Evolutionary conservation across 1,139 yeast genomes (phyloP).

Genomic region (Suhomyces panamericanus): DNA sequence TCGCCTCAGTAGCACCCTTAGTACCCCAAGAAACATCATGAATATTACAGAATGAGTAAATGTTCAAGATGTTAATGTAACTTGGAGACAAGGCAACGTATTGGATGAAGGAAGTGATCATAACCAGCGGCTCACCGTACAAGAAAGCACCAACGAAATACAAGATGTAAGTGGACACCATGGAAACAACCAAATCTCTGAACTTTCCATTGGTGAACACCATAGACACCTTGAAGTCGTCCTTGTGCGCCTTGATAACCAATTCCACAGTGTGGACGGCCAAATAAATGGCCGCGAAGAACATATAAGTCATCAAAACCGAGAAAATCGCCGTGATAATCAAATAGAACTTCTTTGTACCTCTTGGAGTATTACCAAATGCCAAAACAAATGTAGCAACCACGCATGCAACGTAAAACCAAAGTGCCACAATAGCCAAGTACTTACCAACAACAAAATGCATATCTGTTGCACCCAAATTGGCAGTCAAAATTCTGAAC

Average conservation of each 20-base stretch:
- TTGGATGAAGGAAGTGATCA: conserved; percentile 72
- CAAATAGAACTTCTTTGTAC: conserved; percentile 25
- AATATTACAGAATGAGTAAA: conserved; percentile 81
- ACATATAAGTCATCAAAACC: conserved; percentile 29
- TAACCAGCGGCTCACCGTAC: conserved; percentile 77
- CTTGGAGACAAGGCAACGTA: conserved; percentile 72
- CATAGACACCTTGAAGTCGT: conserved; percentile 46
- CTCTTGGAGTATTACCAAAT: conserved; percentile 31
- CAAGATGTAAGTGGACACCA: conserved; percentile 78
- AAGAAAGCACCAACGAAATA: conserved; percentile 75
- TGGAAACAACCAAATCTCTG: conserved; percentile 84
- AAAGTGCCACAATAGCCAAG: conserved; percentile 25
- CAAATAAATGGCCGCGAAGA: conserved; percentile 75
- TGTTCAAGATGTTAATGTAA: conserved; percentile 75
- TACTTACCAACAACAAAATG: conserved; percentile 28
- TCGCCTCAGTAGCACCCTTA: conserved; percentile 64
- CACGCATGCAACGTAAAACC: conserved; percentile 27
- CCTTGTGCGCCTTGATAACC: conserved; percentile 38
- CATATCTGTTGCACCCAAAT: conserved; percentile 51
- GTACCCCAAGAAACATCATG: conserved; percentile 92
- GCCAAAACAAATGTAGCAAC: conserved; percentile 29
- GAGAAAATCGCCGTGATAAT: conserved; percentile 26
- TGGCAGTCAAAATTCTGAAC: conserved; percentile 61
- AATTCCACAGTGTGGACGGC: conserved; percentile 67
- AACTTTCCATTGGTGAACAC: conserved; percentile 64